A percentile compares a stretch with the other conserved stretches of the same genome.
phyloP scores from a whole-genome alignment of 108 stramenopile genomes.

The Epithemia pelagica region DNA sequence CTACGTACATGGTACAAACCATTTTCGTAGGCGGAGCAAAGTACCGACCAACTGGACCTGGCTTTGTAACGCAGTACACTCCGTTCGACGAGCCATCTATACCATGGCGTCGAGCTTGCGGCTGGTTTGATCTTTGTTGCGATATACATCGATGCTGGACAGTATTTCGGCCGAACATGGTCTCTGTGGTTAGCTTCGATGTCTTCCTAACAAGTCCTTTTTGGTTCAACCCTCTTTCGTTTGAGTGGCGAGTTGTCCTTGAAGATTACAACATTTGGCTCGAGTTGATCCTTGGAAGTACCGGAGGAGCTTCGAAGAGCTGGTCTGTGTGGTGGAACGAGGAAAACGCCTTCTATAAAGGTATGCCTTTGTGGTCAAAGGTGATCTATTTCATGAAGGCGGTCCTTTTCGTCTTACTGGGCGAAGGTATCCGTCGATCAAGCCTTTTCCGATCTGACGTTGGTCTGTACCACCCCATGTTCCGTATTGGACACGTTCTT shows the following conservation, averaged over 20 bases:
- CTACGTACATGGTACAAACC: slow-evolving; percentile 96
- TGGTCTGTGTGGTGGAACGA: slow-evolving; percentile 96
- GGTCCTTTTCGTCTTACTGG: slow-evolving; percentile 70
- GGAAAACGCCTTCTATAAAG: slow-evolving; percentile 85
- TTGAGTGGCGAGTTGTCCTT: slow-evolving; percentile 88
- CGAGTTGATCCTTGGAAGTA: slow-evolving; percentile 82
- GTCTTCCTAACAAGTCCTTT: slow-evolving; percentile 96
- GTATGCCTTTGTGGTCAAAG: slow-evolving; percentile 72
- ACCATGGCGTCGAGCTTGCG: slow-evolving; percentile 93
- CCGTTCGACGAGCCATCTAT: slow-evolving; percentile 95
- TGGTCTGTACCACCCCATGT: slow-evolving; percentile 53
- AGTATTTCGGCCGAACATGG: slow-evolving; percentile 97
- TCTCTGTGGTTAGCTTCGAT: slow-evolving; percentile 93
- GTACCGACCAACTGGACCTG: slow-evolving; percentile 95
- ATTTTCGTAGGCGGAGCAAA: slow-evolving; percentile 97
- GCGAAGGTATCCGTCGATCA: slow-evolving; percentile 77
- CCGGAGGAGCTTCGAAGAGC: slow-evolving; percentile 78
- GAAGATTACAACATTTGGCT: slow-evolving; percentile 81
- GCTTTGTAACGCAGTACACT: slow-evolving; percentile 96
- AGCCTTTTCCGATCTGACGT: slow-evolving; percentile 69
- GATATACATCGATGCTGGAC: slow-evolving; percentile 74
- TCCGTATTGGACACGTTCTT: slow-evolving; percentile 53
- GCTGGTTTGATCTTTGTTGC: slow-evolving; percentile 88
- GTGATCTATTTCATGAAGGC: slow-evolving; percentile 73
- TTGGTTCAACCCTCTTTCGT: slow-evolving; percentile 99